Evolutionary conservation across 352 stramenopile genomes (phyloP).

Genomic region (Phytopythium mirpurense): DNA sequence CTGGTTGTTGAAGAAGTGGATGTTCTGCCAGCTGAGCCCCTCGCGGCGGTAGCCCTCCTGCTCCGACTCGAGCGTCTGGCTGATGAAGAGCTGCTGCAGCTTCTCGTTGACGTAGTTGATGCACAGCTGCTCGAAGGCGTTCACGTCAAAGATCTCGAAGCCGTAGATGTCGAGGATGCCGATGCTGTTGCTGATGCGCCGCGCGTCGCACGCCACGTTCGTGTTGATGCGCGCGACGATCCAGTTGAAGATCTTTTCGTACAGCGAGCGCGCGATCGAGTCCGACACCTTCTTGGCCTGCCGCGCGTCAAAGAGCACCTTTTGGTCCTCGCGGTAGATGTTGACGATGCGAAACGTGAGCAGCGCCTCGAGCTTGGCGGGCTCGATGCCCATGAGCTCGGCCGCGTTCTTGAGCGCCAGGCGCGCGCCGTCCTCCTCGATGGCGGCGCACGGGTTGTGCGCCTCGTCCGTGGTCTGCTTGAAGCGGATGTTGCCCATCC

Average conservation of each 20-base stretch:
- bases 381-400: constrained; percentile 56
- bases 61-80: constrained; percentile 72
- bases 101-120: constrained; percentile 92
- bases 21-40: constrained; percentile 66
- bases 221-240: constrained; percentile 84
- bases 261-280: constrained; percentile 82
- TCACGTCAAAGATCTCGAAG: constrained; percentile 89
- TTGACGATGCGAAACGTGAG: constrained; percentile 76
- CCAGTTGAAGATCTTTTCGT: constrained; percentile 90
- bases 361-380: constrained; percentile 57
- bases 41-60: constrained; percentile 78
- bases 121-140: constrained; percentile 88
- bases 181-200: constrained; percentile 70
- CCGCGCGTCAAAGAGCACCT: constrained; percentile 63
- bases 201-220: constrained; percentile 64
- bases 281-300: constrained; percentile 82
- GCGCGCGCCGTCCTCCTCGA: constrained; percentile 48
- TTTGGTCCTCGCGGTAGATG: constrained; percentile 76
- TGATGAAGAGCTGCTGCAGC: constrained; percentile 85
- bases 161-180: constrained; percentile 89
- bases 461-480: constrained; percentile 63
- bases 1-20: constrained; percentile 87
- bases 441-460: constrained; percentile 64
- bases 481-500: constrained; percentile 84
- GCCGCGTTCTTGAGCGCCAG: constrained; percentile 56